These are phyloP conservation scores for Phlyctochytrium bullatum DNA, from an alignment of 192 early-diverging fungal species.

Conservation along the genomic window DNA sequence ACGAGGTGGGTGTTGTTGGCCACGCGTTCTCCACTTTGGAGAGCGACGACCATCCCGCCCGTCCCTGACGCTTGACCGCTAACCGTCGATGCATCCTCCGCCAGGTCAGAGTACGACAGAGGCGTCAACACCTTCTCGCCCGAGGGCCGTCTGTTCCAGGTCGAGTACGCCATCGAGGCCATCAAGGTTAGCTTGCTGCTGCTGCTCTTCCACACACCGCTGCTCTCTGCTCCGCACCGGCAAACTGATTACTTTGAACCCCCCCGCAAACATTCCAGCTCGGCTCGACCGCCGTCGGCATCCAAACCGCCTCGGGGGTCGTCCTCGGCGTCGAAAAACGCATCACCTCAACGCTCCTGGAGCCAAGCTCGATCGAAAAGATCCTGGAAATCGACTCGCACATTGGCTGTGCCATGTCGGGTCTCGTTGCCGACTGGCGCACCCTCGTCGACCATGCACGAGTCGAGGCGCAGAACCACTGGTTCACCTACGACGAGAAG, in stretches of 20 bases:
- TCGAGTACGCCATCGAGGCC: constrained; percentile 99
- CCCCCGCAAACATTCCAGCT: constrained; percentile 50
- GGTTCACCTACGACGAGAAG: constrained; percentile 91
- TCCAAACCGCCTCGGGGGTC: constrained; percentile 91
- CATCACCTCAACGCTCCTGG: constrained; percentile 87
- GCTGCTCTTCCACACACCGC: neutral
- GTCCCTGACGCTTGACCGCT: too few species aligned
- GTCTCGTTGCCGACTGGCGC: constrained; percentile 91
- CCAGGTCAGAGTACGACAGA: constrained; percentile 86
- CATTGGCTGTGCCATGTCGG: constrained; percentile 96
- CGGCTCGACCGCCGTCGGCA: constrained; percentile 96
- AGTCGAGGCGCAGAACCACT: constrained; percentile 93
- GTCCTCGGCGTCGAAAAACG: constrained; percentile 97
- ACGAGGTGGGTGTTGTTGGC: too few species aligned
- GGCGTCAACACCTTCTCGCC: constrained; percentile 99
- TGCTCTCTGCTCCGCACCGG: neutral
- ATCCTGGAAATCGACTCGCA: constrained; percentile 95
- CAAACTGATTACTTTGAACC: neutral
- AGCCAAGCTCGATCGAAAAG: constrained; percentile 95
- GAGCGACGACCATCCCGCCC: too few species aligned
- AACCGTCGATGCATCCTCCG: neutral
- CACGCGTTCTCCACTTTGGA: too few species aligned
- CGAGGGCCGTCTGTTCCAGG: constrained; percentile 99
- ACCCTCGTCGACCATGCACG: constrained; percentile 99
- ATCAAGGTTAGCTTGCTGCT: constrained; percentile 86